Percentiles rank a stretch among this genome's conserved stretches.
phyloP scores from a whole-genome alignment of 2,329 filamentous ascomycete genomes.

The Elsinoe arachidis region DNA sequence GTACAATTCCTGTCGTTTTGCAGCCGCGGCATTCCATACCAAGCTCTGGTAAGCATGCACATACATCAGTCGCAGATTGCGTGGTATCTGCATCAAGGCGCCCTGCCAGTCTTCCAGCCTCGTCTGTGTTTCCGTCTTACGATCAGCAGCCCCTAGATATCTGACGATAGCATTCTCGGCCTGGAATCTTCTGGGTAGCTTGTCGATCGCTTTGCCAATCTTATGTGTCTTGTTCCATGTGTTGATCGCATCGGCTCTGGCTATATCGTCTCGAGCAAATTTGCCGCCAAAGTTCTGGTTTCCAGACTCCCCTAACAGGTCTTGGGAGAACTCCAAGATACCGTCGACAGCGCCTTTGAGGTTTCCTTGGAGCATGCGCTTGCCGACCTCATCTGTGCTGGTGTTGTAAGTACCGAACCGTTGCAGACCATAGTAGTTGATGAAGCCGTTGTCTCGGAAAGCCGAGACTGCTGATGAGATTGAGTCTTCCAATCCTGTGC shows the following conservation, averaged over 20 bases:
- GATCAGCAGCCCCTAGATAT: conserved; percentile 51
- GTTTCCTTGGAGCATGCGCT: conserved; percentile 72
- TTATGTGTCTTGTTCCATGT: conserved; percentile 54
- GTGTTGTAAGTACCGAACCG: conserved; percentile 83
- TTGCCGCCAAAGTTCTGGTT: conserved; percentile 34
- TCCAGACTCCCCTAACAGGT: conserved; percentile 50
- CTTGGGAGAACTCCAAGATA: conserved; percentile 62
- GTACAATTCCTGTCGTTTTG: conserved; percentile 68
- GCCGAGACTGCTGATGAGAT: conserved; percentile 54
- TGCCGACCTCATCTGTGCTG: conserved; percentile 76
- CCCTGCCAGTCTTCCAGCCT: conserved; percentile 65
- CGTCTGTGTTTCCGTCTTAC: conserved; percentile 36
- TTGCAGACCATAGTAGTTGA: conserved; percentile 98
- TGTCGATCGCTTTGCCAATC: conserved; percentile 49
- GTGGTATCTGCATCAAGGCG: conserved; percentile 68
- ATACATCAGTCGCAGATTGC: conserved; percentile 85
- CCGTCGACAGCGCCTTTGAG: conserved; percentile 71
- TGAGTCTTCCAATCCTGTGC: conserved; percentile 34
- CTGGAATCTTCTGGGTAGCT: conserved; percentile 70
- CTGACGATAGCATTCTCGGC: conserved; percentile 73
- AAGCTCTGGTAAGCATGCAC: conserved; percentile 93
- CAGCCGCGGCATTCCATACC: conserved; percentile 83
- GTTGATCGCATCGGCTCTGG: conserved; percentile 69
- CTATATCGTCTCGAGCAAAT: conserved; percentile 65
- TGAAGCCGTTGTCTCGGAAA: conserved; percentile 68